Conservation (phyloP, 2,329 filamentous ascomycete genomes). For the Phaeosphaeria sp. region DNA sequence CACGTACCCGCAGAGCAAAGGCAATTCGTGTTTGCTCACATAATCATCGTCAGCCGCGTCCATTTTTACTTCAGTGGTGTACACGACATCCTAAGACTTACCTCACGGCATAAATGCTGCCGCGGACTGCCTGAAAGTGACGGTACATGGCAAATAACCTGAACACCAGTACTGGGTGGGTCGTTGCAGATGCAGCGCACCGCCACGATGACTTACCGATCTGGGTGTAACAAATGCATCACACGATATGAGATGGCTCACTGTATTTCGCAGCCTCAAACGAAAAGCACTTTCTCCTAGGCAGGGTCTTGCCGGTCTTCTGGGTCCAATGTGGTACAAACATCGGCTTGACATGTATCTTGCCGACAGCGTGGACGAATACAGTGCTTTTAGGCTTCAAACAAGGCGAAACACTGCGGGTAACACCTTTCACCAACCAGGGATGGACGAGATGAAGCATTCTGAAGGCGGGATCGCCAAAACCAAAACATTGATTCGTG, state of each 20-base stretch:
- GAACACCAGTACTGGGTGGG: no score
- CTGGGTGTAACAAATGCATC: no score
- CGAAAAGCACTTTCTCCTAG: not conserved
- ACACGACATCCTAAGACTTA: not conserved
- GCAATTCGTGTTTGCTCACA: not conserved
- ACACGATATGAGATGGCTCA: no score
- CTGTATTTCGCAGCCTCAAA: not conserved
- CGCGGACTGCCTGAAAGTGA: not conserved
- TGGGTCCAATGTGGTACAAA: not conserved
- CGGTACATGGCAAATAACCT: not conserved
- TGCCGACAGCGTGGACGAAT: not conserved
- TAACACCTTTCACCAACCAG: not conserved
- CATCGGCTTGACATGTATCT: not conserved
- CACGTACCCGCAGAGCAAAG: not conserved
- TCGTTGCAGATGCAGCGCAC: not conserved
- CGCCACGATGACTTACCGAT: not conserved
- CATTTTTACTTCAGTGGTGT: not conserved
- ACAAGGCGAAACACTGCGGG: not conserved
- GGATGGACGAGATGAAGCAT: not conserved
- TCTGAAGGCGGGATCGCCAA: not conserved
- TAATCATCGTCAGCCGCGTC: not conserved
- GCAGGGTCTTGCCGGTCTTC: not conserved
- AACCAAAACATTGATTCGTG: slow-evolving; percentile 8
- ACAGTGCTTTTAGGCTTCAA: not conserved
- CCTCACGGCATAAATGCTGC: not conserved